These are phyloP conservation scores for Prunus yedoensis DNA, from an alignment of 331 rosid genomes.

Conservation along the genomic window DNA sequence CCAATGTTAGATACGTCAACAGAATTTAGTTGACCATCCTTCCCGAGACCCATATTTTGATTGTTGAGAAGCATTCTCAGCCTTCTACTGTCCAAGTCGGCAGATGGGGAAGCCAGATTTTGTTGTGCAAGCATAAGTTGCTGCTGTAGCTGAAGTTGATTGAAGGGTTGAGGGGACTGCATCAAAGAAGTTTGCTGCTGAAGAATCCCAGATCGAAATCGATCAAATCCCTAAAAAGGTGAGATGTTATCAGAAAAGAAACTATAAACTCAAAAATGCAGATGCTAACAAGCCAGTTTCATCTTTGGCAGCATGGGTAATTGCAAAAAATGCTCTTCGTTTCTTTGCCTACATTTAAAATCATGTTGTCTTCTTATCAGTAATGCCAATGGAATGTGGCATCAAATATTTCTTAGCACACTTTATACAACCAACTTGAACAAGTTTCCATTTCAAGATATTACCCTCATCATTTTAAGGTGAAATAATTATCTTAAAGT, in stretches of 20 bases:
- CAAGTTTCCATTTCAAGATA: background rate
- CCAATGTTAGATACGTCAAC: conserved; percentile 44
- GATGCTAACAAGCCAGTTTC: conserved; percentile 3
- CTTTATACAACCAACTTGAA: background rate
- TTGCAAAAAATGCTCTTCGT: background rate
- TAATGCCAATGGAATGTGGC: background rate
- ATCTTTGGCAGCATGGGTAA: background rate
- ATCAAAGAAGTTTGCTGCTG: conserved; percentile 47
- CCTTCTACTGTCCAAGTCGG: conserved; percentile 47
- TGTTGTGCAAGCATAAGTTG: conserved; percentile 54
- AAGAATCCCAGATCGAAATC: conserved; percentile 46
- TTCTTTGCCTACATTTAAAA: background rate
- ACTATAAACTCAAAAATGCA: background rate
- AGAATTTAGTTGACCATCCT: conserved; percentile 43
- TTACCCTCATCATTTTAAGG: background rate
- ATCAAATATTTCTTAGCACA: background rate
- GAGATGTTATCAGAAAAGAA: conserved; percentile 19
- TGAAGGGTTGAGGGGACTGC: conserved; percentile 51
- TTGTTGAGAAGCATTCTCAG: conserved; percentile 34
- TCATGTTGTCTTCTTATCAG: background rate
- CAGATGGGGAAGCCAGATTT: conserved; percentile 44
- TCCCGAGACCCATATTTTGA: conserved; percentile 42
- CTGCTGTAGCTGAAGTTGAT: conserved; percentile 51
- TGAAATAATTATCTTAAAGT: background rate
- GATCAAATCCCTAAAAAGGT: conserved; percentile 55